Evolutionary conservation across 495 filamentous ascomycete genomes (phyloP), one percentile per base, ranked within the genome.

Genomic region (Hypoxylon perforatum): DNA sequence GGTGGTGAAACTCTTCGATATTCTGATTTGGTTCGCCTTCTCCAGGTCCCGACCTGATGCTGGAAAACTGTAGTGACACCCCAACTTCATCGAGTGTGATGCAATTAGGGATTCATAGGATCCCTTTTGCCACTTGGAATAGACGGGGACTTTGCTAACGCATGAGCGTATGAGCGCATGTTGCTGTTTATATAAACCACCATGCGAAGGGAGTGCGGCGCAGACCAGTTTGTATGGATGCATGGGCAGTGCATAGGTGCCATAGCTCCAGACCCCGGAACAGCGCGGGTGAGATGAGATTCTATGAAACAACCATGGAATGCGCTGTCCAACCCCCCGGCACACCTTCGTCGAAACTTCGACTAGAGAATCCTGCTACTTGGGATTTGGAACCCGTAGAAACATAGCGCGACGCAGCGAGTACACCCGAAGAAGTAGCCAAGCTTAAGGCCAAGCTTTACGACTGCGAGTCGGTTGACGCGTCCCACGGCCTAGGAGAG

Each of bases 141-240:
- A 30, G 28, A 57, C 44, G 22, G 56, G 60, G 56, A 25, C 8
- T 42, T 39, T 56, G 39, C 11, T 1, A 33, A 4, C 2, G 30
- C 30, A 33, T 33, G 3, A 33, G 30, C 30, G 30, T 30, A 19
- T 41, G 56, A 65, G 56, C 55, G 56, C 61, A 22, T 61, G 66
- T 61, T 69, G 56, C 61, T 60, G 66, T 69, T 69, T 61, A 69
- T 69, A 69, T 69, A 69, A 65, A 65, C 55, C 17, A n/a, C 38
- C 58, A 65, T 60, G 56, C 42, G 65, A 63, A 38, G 35, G 23
- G 52, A 58, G 49, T 68, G 65, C 53, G 59, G 65, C 65, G 59
- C 55, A 68, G 65, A 63, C 59, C 35, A 68, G 54, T 59, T 59
- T 59, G 46, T 39, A 53, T 63, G 44, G 65, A 18, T 42, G 21